These are phyloP conservation scores for Puccinellia tenuiflora DNA, from an alignment of 176 grass and related monocot species.

Conservation along the genomic window DNA sequence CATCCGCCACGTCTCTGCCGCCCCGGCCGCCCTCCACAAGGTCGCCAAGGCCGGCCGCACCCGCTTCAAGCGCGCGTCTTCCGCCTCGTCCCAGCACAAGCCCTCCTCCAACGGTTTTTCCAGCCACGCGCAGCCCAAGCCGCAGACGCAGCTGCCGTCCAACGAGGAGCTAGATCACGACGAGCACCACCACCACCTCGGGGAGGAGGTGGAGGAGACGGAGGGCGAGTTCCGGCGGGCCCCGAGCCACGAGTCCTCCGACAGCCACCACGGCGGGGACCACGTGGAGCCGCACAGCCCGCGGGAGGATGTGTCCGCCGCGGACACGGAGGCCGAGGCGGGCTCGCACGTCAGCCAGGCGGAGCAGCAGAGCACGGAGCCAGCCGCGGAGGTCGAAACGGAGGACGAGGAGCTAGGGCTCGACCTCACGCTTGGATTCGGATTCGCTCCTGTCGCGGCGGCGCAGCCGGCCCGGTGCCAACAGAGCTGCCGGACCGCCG, in stretches of 20 bases:
- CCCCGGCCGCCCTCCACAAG: conserved; percentile 11
- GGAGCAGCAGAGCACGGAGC: not conserved
- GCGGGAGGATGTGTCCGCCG: not conserved
- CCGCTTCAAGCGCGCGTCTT: conserved; percentile 35
- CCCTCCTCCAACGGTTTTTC: not conserved
- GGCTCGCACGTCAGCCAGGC: conserved; percentile 56
- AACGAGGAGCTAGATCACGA: not conserved
- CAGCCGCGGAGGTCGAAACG: not conserved
- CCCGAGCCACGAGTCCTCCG: conserved; percentile 11
- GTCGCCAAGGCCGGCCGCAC: conserved; percentile 35
- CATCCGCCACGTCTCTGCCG: conserved; percentile 40
- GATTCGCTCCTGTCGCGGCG: conserved; percentile 10
- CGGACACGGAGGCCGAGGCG: conserved; percentile 25
- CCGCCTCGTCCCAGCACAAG: not conserved
- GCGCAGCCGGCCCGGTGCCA: not conserved
- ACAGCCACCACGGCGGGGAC: not conserved
- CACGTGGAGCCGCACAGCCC: not conserved
- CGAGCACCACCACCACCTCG: not conserved
- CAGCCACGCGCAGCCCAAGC: not conserved
- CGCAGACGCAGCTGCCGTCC: not conserved
- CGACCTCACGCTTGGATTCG: conserved; percentile 45
- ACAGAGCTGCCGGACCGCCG: not conserved
- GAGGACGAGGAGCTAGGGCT: conserved; percentile 8
- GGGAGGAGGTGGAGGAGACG: not conserved
- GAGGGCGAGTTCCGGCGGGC: not conserved